Conservation (phyloP, 1,284 basidiomycete species). For the Ganoderma sp. region DNA sequence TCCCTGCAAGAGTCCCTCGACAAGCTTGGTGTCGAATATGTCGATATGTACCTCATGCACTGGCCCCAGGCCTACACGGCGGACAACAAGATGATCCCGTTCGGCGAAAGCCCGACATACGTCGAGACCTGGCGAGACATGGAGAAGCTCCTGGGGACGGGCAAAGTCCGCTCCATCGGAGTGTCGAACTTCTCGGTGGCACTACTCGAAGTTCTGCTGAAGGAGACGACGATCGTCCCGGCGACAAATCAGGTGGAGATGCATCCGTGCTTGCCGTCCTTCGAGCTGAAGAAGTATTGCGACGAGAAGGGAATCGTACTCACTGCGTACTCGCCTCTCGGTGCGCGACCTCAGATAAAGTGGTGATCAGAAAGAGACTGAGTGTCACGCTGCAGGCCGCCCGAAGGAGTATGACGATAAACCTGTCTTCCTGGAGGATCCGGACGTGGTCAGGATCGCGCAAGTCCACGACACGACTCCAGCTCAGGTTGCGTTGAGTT, state of each 20-base stretch:
- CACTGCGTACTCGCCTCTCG: conserved; percentile 74
- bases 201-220: conserved; percentile 50
- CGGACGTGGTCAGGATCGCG: conserved; percentile 52
- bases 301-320: conserved; percentile 62
- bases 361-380: no score
- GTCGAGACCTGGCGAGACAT: conserved; percentile 65
- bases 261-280: conserved; percentile 62
- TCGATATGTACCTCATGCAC: conserved; percentile 77
- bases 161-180: conserved; percentile 66
- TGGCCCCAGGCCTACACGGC: conserved; percentile 58
- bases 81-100: conserved; percentile 32
- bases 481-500: conserved; percentile 60
- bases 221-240: conserved; percentile 53
- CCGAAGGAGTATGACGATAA: conserved; percentile 31
- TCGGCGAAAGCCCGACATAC: conserved; percentile 52
- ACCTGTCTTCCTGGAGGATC: conserved; percentile 36
- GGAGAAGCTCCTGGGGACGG: conserved; percentile 59
- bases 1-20: conserved; percentile 73
- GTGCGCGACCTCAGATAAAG: conserved; percentile 35
- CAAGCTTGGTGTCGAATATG: conserved; percentile 64
- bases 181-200: conserved; percentile 73
- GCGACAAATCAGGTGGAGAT: conserved; percentile 70
- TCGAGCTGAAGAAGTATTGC: conserved; percentile 62
- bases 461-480: conserved; percentile 50
- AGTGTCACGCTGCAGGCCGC: conserved; percentile 20